Evolutionary conservation across 371 early-diverging fungal genomes (phyloP), one percentile per base, ranked within the genome.

Genomic region (Circinella minor): DNA sequence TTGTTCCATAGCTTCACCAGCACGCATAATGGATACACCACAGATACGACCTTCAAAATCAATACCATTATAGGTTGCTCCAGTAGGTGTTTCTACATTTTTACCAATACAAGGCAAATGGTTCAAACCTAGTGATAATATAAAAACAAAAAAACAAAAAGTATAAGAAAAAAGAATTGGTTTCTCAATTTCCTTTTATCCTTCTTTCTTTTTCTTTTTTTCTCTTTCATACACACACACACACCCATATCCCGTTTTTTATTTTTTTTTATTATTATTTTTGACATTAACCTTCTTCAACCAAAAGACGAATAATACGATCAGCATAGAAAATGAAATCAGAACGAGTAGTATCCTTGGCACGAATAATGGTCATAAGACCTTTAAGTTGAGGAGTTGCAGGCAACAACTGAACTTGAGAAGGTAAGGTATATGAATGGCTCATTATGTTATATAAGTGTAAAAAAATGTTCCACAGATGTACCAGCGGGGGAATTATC

Each of bases 281-380:
- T 43, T 43, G 43, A 43, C 43, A 43, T 27, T 48, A 14, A 48
- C 49, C 66, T 55, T 64, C 60, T 49, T 65, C 61, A 46, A 63
- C 95, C 51, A 97, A 81, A 36, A 95, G 88, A 43, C 96, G 91
- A 74, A 95, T 96, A 69, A 97, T 88, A 64, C 98, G 89, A 85
- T 97, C 96, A 49, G 94, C 90, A 81, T 95, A 93, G 77, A 97
- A 97, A 60, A 97, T 94, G 76, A 96, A 97, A 81, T 96, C 96
- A 61, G 90, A 88, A 48, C 98, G 92, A 73, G 84, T 77, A 0
- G 96, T 95, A 48, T 89, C 77, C 68, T 88, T 86, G 75, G 90
- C 86, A 60, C 97, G 89, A 72, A 97, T 94, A 46, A 96, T 94
- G 65, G 96, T 93, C 88, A 92, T 90, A 67, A 92, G 80, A 6